Evolutionary conservation across 257 asterid species (phyloP).

Genomic region (Solanum megistacrolobum): DNA sequence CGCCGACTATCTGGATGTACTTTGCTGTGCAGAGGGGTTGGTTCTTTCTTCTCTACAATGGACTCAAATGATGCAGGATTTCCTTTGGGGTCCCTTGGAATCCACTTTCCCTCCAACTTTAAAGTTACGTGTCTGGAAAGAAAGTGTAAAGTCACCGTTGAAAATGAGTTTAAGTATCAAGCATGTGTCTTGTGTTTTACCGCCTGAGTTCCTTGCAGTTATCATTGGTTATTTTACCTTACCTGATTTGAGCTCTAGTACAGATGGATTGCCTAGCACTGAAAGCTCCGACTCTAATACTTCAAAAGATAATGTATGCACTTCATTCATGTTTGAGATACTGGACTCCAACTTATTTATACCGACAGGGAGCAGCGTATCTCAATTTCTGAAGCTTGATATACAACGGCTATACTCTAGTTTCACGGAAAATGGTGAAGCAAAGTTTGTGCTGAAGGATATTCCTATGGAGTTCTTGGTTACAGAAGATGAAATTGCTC

Average conservation of each 20-base stretch:
- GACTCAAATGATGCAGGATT: constrained; percentile 34
- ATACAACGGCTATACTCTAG: constrained; percentile 36
- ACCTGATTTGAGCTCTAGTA: constrained; percentile 51
- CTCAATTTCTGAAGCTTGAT: constrained; percentile 53
- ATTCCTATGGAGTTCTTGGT: constrained; percentile 69
- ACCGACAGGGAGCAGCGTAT: constrained; percentile 40
- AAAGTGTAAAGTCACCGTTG: constrained; percentile 19
- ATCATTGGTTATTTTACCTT: constrained; percentile 70
- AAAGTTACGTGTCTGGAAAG: constrained; percentile 51
- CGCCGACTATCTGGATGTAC: constrained; percentile 41
- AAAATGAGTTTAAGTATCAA: constrained; percentile 47
- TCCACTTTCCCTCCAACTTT: constrained; percentile 50
- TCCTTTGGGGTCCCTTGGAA: constrained; percentile 73
- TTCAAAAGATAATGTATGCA: constrained; percentile 26
- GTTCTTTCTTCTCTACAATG: constrained; percentile 65
- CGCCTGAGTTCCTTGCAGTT: constrained; percentile 66
- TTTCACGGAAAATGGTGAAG: constrained; percentile 26
- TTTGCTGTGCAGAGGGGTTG: constrained; percentile 61
- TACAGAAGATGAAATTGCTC: constrained; percentile 45
- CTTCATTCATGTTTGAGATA: constrained; percentile 46
- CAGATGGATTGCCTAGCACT: constrained; percentile 27
- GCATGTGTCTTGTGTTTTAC: constrained; percentile 70
- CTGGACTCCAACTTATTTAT: constrained; percentile 45
- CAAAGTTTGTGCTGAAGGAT: constrained; percentile 33
- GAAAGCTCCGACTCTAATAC: constrained; percentile 8